Conservation (phyloP, 1,284 basidiomycete species). For the Microbotryum lychnidis-dioicae region DNA sequence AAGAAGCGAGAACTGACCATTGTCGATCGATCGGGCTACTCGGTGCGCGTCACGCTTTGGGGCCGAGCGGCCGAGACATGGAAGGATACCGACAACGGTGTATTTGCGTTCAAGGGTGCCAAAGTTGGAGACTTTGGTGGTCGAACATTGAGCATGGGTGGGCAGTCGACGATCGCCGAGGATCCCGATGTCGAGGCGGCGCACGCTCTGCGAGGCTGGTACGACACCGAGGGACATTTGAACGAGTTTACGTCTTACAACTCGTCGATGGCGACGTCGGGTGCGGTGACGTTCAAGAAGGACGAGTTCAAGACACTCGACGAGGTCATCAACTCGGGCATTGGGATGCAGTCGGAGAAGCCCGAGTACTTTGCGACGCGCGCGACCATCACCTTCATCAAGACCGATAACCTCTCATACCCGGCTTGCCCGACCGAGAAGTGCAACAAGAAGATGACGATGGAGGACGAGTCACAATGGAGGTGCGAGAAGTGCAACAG, state of each 20-base stretch:
- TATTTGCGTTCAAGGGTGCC: conserved; percentile 90
- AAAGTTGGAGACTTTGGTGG: conserved; percentile 93
- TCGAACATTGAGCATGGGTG: conserved; percentile 66
- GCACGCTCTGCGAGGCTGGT: conserved; percentile 82
- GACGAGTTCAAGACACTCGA: conserved; percentile 64
- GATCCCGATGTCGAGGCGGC: conserved; percentile 86
- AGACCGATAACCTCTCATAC: conserved; percentile 75
- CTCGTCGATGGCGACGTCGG: conserved; percentile 37
- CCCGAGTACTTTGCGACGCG: conserved; percentile 72
- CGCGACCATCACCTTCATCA: conserved; percentile 85
- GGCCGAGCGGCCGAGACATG: conserved; percentile 86
- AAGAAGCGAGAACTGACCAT: conserved; percentile 79
- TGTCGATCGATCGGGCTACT: conserved; percentile 74
- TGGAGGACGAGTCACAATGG: conserved; percentile 60
- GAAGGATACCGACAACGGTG: conserved; percentile 34
- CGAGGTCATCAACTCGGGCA: conserved; percentile 67
- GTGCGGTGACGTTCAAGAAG: conserved; percentile 52
- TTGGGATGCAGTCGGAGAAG: conserved; percentile 50
- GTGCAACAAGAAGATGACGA: conserved; percentile 87
- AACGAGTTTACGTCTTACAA: conserved; percentile 63
- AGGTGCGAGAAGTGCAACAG: conserved; percentile 89
- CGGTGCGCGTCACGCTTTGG: conserved; percentile 86
- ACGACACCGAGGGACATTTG: conserved; percentile 58
- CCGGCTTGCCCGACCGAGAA: conserved; percentile 73
- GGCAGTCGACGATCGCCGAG: conserved; percentile 61